Evolutionary conservation across 2,329 filamentous ascomycete species (phyloP).

Genomic region (Colletotrichum coccodes): DNA sequence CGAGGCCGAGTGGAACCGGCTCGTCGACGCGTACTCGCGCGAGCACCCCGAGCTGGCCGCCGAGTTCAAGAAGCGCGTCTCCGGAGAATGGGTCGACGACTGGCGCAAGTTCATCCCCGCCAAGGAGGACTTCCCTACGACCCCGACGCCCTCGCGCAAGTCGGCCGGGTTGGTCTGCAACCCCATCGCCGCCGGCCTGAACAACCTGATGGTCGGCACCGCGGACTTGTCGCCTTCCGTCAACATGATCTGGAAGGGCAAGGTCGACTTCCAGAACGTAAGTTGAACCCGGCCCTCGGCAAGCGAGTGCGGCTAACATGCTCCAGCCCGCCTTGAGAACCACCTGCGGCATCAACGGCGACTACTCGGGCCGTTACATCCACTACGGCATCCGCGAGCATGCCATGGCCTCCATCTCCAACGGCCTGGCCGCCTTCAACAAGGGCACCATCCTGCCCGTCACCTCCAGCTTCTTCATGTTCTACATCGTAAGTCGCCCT

Average conservation of each 20-base stretch:
- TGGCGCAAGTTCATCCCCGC: slow-evolving; percentile 60
- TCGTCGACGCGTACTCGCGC: slow-evolving; percentile 53
- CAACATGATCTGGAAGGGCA: slow-evolving; percentile 65
- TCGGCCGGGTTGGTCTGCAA: slow-evolving; percentile 60
- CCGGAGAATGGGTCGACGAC: slow-evolving; percentile 57
- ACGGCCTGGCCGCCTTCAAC: slow-evolving; percentile 68
- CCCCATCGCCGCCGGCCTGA: slow-evolving; percentile 57
- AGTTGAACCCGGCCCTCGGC: background rate
- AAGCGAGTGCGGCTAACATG: background rate
- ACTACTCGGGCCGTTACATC: slow-evolving; percentile 65
- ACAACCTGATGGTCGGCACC: slow-evolving; percentile 63
- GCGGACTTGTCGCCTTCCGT: slow-evolving; percentile 63
- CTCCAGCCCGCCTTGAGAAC: slow-evolving; percentile 45
- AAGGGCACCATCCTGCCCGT: slow-evolving; percentile 66
- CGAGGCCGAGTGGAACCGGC: slow-evolving; percentile 57
- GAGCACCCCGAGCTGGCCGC: slow-evolving; percentile 59
- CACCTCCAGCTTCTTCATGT: slow-evolving; percentile 72
- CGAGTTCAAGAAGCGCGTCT: slow-evolving; percentile 58
- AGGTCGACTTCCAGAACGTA: slow-evolving; percentile 58
- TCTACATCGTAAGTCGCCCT: slow-evolving; percentile 55
- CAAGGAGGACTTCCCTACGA: slow-evolving; percentile 54
- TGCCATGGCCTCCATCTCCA: slow-evolving; percentile 67
- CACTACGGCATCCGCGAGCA: slow-evolving; percentile 71
- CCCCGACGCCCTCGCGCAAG: slow-evolving; percentile 60
- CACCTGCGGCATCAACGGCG: slow-evolving; percentile 62